Percentiles rank a stretch among this genome's conserved stretches.
Evolutionary conservation across 805 yeast genomes (phyloP).

Genomic region (Kregervanrija fluxuum): DNA sequence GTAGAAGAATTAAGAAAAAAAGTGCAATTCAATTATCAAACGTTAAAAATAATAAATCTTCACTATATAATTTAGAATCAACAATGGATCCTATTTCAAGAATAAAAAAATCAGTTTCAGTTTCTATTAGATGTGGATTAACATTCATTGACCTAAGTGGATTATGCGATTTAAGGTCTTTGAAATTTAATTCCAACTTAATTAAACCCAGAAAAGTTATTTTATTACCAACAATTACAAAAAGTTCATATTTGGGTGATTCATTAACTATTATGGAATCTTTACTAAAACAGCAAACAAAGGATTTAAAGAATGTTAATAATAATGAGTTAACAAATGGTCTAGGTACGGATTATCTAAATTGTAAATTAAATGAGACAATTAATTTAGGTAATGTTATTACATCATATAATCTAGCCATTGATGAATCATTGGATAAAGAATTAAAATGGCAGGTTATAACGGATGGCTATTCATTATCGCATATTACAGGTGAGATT

Average conservation of each 20-base stretch:
- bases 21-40: conserved; percentile 1
- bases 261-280: conserved; percentile 16
- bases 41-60: conserved; percentile 5
- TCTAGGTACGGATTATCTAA: conserved; percentile 21
- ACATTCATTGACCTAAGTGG: conserved; percentile 79
- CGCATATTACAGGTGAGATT: conserved; percentile 72
- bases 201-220: conserved; percentile 73
- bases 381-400: conserved; percentile 48
- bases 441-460: conserved; percentile 76
- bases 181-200: conserved; percentile 67
- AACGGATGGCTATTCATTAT: conserved; percentile 72
- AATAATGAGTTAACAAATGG: conserved; percentile 11
- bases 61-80: conserved; percentile 20
- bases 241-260: conserved; percentile 18
- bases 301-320: conserved; percentile 9
- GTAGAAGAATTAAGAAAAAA: conserved; percentile 15
- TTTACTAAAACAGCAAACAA: conserved; percentile 14
- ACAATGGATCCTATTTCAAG: conserved; percentile 18
- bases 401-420: conserved; percentile 48
- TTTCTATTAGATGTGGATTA: conserved; percentile 60
- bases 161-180: conserved; percentile 74
- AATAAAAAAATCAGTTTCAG: conserved; percentile 5
- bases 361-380: conserved; percentile 31
- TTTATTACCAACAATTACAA: conserved; percentile 27
- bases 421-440: conserved; percentile 59